Base-by-base conservation (phyloP, 169 alveolate species). In the Plasmodium malariae region DNA sequence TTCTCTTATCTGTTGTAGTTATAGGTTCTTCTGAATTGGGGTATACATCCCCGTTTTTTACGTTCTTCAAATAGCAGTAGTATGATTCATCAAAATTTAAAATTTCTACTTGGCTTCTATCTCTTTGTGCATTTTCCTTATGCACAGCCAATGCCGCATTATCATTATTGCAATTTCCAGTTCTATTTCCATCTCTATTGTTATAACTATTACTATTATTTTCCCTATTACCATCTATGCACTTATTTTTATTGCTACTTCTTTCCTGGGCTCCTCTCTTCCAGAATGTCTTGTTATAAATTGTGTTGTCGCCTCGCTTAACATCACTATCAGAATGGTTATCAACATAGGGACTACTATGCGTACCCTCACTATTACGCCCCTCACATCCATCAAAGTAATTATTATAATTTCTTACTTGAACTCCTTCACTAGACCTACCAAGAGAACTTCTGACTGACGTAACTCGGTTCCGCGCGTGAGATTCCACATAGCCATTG, bases 11-110 rank as follows among this genome's bases (percentile, higher is more conserved):
- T 14, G 30, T 32, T 21, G 30, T 34, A 21, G 57, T 76, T 60
- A 76, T 76, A 9, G 89, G 89, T 60, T 76, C 89, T 37, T 76
- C 89, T 1, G 89, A 76, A 43, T 59, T 62, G 11, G 89, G 89
- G 36, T 76, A 76, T 51, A 60, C 76, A 21, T 76, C 89, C 30
- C 43, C 36, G 24, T 55, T 62, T 12, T 62, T 9, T 0, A 76
- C 60, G 9, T 54, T 63, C 30, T 76, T 60, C 14, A 76, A 7
- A 54, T 76, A 43, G 45, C 87, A 76, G 36, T 76, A 76, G 51
- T 12, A 76, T 12, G 89, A 76, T 36, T 76, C 48, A 24, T 76
- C 45, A 62, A 76, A 76, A 14, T 67, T 30, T 24, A 45, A 14
- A 12, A 45, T 69, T 19, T 62, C 89, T 21, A 24, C 40, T 43